These are phyloP conservation scores for Stylosanthes scabra DNA, from an alignment of 331 rosid species.

Conservation along the genomic window DNA sequence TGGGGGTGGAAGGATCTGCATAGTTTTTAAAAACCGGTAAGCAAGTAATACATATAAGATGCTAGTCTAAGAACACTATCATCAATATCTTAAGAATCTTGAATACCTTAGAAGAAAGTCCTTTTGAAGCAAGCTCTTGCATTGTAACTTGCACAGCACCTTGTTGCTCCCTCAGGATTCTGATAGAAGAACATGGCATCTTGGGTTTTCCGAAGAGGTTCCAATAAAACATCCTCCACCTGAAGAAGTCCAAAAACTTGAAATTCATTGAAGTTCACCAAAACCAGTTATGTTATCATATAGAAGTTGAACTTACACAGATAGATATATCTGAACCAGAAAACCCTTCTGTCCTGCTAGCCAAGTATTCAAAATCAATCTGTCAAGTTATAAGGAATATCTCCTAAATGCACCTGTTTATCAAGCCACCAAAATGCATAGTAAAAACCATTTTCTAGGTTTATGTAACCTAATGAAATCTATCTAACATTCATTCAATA, in stretches of 20 bases:
- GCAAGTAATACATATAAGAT: slow-evolving; percentile 18
- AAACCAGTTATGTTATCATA: slow-evolving; percentile 17
- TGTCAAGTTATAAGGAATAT: slow-evolving; percentile 89
- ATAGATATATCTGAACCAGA: slow-evolving; percentile 97
- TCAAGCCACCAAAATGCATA: slow-evolving; percentile 26
- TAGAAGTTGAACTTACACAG: slow-evolving; percentile 71
- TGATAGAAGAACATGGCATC: slow-evolving; percentile 92
- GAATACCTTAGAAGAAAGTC: slow-evolving; percentile 86
- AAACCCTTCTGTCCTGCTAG: slow-evolving; percentile 86
- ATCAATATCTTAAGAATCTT: slow-evolving; percentile 20
- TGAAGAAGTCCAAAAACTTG: slow-evolving; percentile 40
- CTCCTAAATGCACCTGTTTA: slow-evolving; percentile 95
- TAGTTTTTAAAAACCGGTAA: slow-evolving; percentile 29
- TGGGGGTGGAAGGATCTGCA: slow-evolving; percentile 99
- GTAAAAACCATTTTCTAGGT: slow-evolving; percentile 20
- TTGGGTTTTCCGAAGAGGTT: slow-evolving; percentile 98
- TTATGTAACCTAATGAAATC: slow-evolving; percentile 32
- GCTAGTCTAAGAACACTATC: slow-evolving; percentile 7
- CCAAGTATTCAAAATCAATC: slow-evolving; percentile 92
- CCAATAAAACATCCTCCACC: slow-evolving; percentile 96
- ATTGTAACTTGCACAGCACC: slow-evolving; percentile 81
- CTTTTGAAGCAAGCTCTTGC: slow-evolving; percentile 84
- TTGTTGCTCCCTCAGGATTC: slow-evolving; percentile 72
- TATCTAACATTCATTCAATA: slow-evolving; percentile 20
- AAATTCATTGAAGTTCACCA: slow-evolving; percentile 6